Conservation (phyloP, 2,329 filamentous ascomycete genomes). For the Teratosphaeria destructans region DNA sequence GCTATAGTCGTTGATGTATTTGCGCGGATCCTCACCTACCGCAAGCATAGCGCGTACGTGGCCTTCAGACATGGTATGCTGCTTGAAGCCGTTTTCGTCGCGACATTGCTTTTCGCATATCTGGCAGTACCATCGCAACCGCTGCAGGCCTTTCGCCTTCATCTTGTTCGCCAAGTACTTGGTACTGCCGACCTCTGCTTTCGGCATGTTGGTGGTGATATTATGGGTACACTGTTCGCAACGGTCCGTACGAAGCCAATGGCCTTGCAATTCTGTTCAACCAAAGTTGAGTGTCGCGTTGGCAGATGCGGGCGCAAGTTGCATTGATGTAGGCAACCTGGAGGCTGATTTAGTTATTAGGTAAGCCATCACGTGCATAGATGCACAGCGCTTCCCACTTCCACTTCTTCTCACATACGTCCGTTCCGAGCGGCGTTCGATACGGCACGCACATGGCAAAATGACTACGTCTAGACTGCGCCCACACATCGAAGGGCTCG, state of each 20-base stretch:
- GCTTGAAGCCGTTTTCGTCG: constrained; percentile 83
- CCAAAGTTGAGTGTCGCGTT: background rate
- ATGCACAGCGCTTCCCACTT: background rate
- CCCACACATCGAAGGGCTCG: background rate
- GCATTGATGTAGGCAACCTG: background rate
- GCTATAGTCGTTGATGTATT: constrained; percentile 72
- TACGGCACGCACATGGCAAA: background rate
- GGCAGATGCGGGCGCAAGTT: background rate
- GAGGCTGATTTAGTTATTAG: background rate
- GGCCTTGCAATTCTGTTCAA: background rate
- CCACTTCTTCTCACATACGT: background rate
- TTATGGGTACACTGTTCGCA: background rate
- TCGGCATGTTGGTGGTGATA: constrained; percentile 56
- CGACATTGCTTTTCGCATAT: constrained; percentile 67
- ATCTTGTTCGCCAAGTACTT: constrained; percentile 86
- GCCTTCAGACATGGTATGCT: constrained; percentile 68
- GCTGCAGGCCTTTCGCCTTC: constrained; percentile 67
- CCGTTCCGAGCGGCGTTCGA: background rate
- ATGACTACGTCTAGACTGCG: background rate
- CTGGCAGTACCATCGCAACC: constrained; percentile 82
- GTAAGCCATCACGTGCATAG: background rate
- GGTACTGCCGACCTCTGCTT: constrained; percentile 84
- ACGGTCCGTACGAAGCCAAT: background rate
- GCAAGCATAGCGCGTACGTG: constrained; percentile 85
- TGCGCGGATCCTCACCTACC: constrained; percentile 78